These are phyloP conservation scores for Gossypium gossypioides DNA, from an alignment of 441 rosid species.

Conservation along the genomic window DNA sequence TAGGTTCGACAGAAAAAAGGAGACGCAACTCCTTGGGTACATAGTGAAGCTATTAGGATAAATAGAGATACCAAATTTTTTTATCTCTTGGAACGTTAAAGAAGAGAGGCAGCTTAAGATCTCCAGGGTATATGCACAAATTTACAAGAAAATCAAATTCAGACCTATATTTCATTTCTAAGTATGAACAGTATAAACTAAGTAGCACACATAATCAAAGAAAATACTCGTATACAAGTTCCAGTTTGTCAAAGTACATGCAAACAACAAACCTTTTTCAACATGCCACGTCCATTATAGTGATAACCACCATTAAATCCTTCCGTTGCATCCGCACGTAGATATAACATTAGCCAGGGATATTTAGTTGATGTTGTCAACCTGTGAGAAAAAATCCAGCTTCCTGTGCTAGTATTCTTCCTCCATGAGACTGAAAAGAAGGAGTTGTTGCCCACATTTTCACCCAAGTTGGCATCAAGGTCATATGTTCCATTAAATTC, in stretches of 20 bases:
- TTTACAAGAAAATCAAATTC: background rate
- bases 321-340: conserved; percentile 48
- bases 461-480: conserved; percentile 39
- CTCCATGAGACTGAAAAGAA: conserved; percentile 51
- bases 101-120: background rate
- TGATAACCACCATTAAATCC: conserved; percentile 71
- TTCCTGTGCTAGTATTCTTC: conserved; percentile 38
- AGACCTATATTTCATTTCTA: background rate
- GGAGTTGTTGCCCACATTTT: conserved; percentile 34
- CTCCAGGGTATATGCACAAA: background rate
- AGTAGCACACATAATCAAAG: background rate
- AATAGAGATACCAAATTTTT: background rate
- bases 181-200: background rate
- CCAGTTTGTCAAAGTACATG: background rate
- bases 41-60: background rate
- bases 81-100: background rate
- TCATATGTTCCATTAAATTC: conserved; percentile 62
- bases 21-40: background rate
- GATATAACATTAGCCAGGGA: conserved; percentile 66
- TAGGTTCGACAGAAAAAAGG: background rate
- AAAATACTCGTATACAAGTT: background rate
- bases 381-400: conserved; percentile 52
- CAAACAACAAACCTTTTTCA: conserved; percentile 38
- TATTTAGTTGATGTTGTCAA: conserved; percentile 47
- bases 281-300: conserved; percentile 48